Base-by-base conservation (phyloP, 75 land plant species). In the Pseudotsuga menziesii region DNA sequence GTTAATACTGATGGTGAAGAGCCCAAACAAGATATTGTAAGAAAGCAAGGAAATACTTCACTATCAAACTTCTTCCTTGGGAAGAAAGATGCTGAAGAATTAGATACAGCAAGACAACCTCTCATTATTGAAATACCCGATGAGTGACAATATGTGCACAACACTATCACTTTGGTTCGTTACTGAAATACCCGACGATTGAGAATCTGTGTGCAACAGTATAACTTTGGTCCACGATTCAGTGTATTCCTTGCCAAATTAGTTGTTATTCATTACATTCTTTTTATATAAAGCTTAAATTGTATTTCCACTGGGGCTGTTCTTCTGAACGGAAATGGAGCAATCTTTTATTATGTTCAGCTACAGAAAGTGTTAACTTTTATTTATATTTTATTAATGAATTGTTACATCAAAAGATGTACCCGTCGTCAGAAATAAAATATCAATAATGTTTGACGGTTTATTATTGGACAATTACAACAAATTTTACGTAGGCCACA, bases 1-100 rank as follows among this genome's bases (percentile, higher is more conserved):
- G 11, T n/a, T 2, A 41, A 69, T 25, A 41, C 39, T 41, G 11
- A n/a, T 14, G 41, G 72, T 69, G 72, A 69, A 41, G 72, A 69
- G 11, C 72, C n/a, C n/a, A 44, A 69, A n/a, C 72, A 69, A n/a
- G 72, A 39, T 39, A 41, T n/a, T 41, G 39, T n/a, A 69, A 69
- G 72, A 41, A 69, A 69, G 72, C 72, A 41, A n/a, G 23, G 23
- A 20, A 69, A 9, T 41, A 69, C 15, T n/a, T 69, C 48, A 69
- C n/a, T 41, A 69, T 39, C 72, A 69, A 69, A n/a, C 39, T 8
- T 4, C 54, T 23, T 69, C n/a, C n/a, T 41, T 69, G 48, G 22
- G 41, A 69, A n/a, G 48, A 69, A 41, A 41, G 48, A 69, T 69
- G 20, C 35, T 35, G 72, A 41, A 41, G 52, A 69, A 39, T 6